Evolutionary conservation across 805 yeast species (phyloP), one percentile per base, ranked within the genome.

Genomic region (Kregervanrija delftensis): DNA sequence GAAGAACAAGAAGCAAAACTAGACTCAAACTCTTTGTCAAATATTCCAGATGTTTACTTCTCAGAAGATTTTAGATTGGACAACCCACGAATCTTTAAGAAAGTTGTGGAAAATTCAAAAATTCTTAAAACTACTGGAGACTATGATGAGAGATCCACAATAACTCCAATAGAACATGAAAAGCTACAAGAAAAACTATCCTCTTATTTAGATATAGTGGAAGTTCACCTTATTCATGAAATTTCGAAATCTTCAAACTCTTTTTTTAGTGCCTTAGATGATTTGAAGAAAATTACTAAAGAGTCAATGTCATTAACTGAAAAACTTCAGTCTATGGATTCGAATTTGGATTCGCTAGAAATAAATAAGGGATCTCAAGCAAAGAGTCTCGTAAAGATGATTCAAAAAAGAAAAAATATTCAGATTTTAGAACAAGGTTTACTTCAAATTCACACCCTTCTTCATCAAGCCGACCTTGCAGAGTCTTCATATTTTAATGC

Each of bases 211-310:
- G 98, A 93, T 59, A 72, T 80, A 0, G 88, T 91, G 1, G 99
- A 91, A 63, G 71, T 86, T 33, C 82, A 84, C 49, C 66, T 91
- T 36, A 84, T 90, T 14, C 72, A 77, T 35, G 96, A 89, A 61
- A 88, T 93, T 31, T 83, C 96, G 3, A 76, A 77, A 50, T 84
- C 96, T 0, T 86, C 96, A 0, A 79, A 80, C 43, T 81, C 90
- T 8, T 91, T 93, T 58, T 89, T 89, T 64, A 79, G 79, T 42
- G 90, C 96, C 0, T 67, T 95, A 44, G 86, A 81, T 43, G 95
- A 88, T 50, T 74, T 93, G 45, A 80, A 81, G 54, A 70, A 68
- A 8, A 79, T 90, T 33, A 76, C 81, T 40, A 57, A 62, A 2
- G 76, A 75, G 49, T 77, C 90, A 3, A 64, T 68, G 11, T 59